Evolutionary conservation across 768 basidiomycete genomes (phyloP).

Genomic region (Pleurotus giganteus): DNA sequence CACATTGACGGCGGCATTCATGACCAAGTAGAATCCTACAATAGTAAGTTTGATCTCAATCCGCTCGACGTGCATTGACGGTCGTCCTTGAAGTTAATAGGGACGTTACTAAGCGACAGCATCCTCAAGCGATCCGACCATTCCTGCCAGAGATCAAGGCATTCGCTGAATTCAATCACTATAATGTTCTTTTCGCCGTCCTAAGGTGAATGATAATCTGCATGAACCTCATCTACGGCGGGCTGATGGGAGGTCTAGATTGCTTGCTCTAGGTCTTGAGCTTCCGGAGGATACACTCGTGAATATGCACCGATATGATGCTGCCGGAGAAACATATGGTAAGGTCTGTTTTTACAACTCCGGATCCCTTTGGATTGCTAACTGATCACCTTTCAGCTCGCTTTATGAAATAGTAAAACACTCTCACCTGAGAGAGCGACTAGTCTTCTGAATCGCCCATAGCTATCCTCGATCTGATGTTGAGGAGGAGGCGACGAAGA

Average conservation of each 20-base stretch:
- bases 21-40: conserved; percentile 66
- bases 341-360: conserved; percentile 1
- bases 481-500: conserved; percentile 48
- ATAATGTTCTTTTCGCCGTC: conserved; percentile 33
- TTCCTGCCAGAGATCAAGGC: conserved; percentile 33
- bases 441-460: not conserved
- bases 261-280: conserved; percentile 43
- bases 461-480: conserved; percentile 50
- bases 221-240: not conserved
- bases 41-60: conserved; percentile 49
- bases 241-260: conserved; percentile 16
- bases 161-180: conserved; percentile 35
- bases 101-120: conserved; percentile 28
- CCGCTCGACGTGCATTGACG: not conserved
- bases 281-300: conserved; percentile 44
- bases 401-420: conserved; percentile 12
- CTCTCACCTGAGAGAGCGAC: not conserved
- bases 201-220: conserved; percentile 24
- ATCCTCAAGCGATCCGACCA: conserved; percentile 35
- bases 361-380: not conserved
- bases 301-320: conserved; percentile 35
- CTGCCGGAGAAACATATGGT: conserved; percentile 37
- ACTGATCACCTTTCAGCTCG: not conserved
- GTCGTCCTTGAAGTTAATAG: conserved; percentile 28
- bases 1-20: conserved; percentile 60